Percentiles rank a stretch among this genome's conserved stretches.
These are phyloP conservation scores for Puya raimondii DNA, from an alignment of 176 grass and related monocot genomes.

Conservation along the genomic window DNA sequence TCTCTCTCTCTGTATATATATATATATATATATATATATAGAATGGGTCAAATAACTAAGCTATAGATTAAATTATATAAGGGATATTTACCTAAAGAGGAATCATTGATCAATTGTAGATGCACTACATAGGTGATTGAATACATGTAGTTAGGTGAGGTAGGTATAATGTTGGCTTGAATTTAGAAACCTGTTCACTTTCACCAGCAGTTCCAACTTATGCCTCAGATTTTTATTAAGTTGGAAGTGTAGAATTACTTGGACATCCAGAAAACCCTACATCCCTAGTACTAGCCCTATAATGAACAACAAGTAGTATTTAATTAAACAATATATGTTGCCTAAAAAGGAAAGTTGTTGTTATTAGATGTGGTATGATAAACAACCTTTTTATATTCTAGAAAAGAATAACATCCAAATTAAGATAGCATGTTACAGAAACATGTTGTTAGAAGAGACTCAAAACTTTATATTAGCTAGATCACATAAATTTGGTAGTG, in stretches of 20 bases:
- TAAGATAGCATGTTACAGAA: no score
- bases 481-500: no score
- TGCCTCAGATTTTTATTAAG: background rate
- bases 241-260: background rate
- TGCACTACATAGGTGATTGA: background rate
- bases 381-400: no score
- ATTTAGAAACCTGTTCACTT: background rate
- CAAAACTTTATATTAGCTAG: no score
- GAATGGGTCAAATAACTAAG: background rate
- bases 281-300: background rate
- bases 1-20: no score
- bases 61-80: background rate
- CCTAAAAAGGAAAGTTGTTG: background rate
- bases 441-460: no score
- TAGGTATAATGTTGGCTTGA: conserved; percentile 8
- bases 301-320: background rate
- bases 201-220: background rate
- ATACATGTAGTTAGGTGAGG: conserved; percentile 8
- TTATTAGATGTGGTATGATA: background rate
- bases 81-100: background rate
- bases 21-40: background rate
- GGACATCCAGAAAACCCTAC: background rate
- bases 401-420: no score
- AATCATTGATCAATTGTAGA: background rate
- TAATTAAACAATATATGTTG: background rate